A percentile compares a stretch with the other conserved stretches of the same genome.
These are phyloP conservation scores for Microcera coccophila DNA, from an alignment of 2,329 filamentous ascomycete species.

Conservation along the genomic window DNA sequence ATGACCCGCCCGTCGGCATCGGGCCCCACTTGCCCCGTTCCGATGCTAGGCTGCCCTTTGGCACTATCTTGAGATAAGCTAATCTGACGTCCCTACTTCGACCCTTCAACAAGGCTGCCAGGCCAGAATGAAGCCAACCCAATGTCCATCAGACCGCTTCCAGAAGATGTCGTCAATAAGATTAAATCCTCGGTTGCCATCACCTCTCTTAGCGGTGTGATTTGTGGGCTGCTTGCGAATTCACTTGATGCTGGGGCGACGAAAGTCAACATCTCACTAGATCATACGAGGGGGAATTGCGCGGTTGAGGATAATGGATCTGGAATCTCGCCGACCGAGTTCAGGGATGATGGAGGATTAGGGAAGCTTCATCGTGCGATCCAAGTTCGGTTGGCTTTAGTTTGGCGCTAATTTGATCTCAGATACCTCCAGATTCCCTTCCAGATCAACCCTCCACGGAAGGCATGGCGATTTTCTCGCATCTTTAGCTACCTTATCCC, in stretches of 20 bases:
- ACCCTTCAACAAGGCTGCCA: background rate
- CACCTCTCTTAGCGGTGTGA: slow-evolving; percentile 66
- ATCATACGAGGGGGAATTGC: slow-evolving; percentile 73
- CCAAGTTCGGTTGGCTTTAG: background rate
- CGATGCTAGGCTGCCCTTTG: background rate
- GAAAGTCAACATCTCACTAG: slow-evolving; percentile 65
- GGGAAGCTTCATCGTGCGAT: slow-evolving; percentile 67
- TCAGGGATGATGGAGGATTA: slow-evolving; percentile 64
- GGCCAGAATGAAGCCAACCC: slow-evolving; percentile 14
- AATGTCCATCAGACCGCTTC: slow-evolving; percentile 67
- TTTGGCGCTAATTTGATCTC: slow-evolving; percentile 8
- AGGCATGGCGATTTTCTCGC: slow-evolving; percentile 71
- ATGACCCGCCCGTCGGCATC: background rate
- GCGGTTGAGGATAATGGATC: slow-evolving; percentile 78
- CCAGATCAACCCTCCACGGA: slow-evolving; percentile 53
- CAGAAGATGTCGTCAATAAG: slow-evolving; percentile 67
- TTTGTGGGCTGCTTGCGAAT: slow-evolving; percentile 74
- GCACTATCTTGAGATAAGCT: too few species aligned
- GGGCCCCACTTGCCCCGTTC: background rate
- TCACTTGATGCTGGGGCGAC: slow-evolving; percentile 74
- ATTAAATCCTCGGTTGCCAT: slow-evolving; percentile 83
- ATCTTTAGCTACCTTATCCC: slow-evolving; percentile 69
- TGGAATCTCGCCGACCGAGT: slow-evolving; percentile 73
- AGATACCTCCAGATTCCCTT: slow-evolving; percentile 76
- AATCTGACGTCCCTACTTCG: slow-evolving; percentile 6